These are phyloP conservation scores for Mycena chlorophos DNA, from an alignment of 768 basidiomycete species.

Conservation along the genomic window DNA sequence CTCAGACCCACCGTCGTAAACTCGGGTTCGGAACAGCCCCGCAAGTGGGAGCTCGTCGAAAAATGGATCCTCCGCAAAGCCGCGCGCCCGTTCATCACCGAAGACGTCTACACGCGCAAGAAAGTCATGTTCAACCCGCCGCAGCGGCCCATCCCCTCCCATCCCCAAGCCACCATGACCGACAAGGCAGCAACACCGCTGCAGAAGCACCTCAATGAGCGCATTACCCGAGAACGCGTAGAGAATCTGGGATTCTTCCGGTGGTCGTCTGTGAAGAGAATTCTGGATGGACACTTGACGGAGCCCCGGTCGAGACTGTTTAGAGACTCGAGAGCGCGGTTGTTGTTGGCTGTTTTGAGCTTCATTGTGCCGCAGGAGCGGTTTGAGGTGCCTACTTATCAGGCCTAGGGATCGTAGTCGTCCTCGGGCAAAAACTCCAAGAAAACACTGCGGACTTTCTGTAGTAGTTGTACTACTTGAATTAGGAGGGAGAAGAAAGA, in stretches of 20 bases:
- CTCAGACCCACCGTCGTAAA: conserved; percentile 1
- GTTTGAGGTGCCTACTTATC: conserved; percentile 11
- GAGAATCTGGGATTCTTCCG: conserved; percentile 10
- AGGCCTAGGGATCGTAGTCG: not conserved
- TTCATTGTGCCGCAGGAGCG: conserved; percentile 18
- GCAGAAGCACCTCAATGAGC: conserved; percentile 10
- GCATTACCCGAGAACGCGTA: conserved; percentile 11
- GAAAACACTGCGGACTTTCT: too few species aligned
- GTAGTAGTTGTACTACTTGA: too few species aligned
- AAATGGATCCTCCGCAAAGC: conserved; percentile 23
- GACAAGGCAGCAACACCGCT: conserved; percentile 6
- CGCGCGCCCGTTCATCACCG: conserved; percentile 20
- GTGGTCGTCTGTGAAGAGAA: conserved; percentile 9
- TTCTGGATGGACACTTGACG: conserved; percentile 6
- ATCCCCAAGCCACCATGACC: not conserved
- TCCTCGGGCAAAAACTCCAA: too few species aligned
- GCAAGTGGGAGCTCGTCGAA: conserved; percentile 15
- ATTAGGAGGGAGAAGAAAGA: too few species aligned
- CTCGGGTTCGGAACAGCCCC: not conserved
- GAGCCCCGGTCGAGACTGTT: not conserved
- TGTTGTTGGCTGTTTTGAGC: conserved; percentile 9
- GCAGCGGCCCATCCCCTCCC: not conserved
- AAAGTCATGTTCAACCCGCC: conserved; percentile 17
- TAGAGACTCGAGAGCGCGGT: conserved; percentile 4
- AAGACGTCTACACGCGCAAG: conserved; percentile 17